Percentiles rank a stretch among this genome's conserved stretches.
Evolutionary conservation across 2,329 filamentous ascomycete genomes (phyloP).

Genomic region (Phyllosticta citrichinensis): DNA sequence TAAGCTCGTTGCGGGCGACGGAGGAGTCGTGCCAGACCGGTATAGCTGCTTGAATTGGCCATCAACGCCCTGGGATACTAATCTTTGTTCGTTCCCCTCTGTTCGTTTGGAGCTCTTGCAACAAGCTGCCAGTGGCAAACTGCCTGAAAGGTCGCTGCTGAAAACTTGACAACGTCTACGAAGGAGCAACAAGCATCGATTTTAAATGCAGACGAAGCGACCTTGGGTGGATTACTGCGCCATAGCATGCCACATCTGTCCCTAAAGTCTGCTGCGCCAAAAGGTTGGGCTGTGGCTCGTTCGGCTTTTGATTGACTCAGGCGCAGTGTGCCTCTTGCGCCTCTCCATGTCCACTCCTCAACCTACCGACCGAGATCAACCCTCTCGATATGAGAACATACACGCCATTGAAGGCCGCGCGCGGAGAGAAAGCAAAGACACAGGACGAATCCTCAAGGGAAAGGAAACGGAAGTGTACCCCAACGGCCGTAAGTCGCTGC

Average conservation of each 20-base stretch:
- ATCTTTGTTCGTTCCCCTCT: background rate
- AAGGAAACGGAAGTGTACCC: constrained; percentile 3
- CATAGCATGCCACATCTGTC: background rate
- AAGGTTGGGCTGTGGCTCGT: background rate
- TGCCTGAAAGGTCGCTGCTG: background rate
- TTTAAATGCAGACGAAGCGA: background rate
- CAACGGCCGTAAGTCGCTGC: background rate
- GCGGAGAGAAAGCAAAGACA: background rate
- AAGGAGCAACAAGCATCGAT: background rate
- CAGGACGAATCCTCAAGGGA: background rate
- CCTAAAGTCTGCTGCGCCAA: background rate
- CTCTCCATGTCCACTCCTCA: background rate
- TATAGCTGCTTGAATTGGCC: background rate
- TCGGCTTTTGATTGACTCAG: background rate
- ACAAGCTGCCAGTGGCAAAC: background rate
- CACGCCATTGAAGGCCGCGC: background rate
- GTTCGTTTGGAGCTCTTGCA: background rate
- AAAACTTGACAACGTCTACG: background rate
- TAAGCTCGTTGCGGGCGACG: background rate
- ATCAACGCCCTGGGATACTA: background rate
- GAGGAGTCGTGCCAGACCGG: background rate
- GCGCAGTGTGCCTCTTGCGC: background rate
- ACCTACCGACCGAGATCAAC: background rate
- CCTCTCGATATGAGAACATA: background rate
- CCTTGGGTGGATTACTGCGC: background rate